Evolutionary conservation across 2,329 filamentous ascomycete genomes (phyloP).

Genomic region (Ustilaginoidea virens): DNA sequence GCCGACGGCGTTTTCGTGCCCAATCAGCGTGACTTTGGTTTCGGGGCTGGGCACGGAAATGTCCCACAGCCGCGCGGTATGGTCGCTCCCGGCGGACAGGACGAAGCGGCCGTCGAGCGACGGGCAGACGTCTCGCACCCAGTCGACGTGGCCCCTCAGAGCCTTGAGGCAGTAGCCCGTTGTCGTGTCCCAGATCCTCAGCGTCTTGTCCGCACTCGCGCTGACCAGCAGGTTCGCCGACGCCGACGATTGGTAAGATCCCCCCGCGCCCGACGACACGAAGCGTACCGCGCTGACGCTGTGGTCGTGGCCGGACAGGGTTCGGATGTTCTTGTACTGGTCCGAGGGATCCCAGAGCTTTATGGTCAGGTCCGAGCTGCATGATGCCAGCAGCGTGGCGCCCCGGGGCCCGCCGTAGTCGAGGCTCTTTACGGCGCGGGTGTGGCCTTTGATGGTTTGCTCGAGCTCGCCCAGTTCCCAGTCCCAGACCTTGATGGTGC

Average conservation of each 20-base stretch:
- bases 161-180: conserved; percentile 85
- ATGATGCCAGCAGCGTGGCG: conserved; percentile 45
- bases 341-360: conserved; percentile 89
- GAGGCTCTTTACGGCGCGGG: conserved; percentile 72
- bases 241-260: conserved; percentile 55
- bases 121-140: conserved; percentile 77
- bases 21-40: conserved; percentile 61
- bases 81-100: conserved; percentile 67
- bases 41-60: conserved; percentile 48
- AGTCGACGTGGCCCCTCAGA: conserved; percentile 65
- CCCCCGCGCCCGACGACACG: conserved; percentile 66
- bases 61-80: conserved; percentile 73
- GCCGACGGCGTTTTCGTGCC: conserved; percentile 73
- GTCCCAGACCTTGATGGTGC: conserved; percentile 93
- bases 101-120: conserved; percentile 71
- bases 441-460: conserved; percentile 82
- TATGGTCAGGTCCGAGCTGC: conserved; percentile 76
- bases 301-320: conserved; percentile 82
- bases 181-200: conserved; percentile 81
- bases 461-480: conserved; percentile 90
- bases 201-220: conserved; percentile 67
- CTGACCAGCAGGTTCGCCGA: conserved; percentile 70
- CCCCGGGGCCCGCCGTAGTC: conserved; percentile 80
- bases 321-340: conserved; percentile 87
- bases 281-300: conserved; percentile 78